Base-by-base conservation (phyloP, 495 filamentous ascomycete genomes). In the Aspergillus ostianus region DNA sequence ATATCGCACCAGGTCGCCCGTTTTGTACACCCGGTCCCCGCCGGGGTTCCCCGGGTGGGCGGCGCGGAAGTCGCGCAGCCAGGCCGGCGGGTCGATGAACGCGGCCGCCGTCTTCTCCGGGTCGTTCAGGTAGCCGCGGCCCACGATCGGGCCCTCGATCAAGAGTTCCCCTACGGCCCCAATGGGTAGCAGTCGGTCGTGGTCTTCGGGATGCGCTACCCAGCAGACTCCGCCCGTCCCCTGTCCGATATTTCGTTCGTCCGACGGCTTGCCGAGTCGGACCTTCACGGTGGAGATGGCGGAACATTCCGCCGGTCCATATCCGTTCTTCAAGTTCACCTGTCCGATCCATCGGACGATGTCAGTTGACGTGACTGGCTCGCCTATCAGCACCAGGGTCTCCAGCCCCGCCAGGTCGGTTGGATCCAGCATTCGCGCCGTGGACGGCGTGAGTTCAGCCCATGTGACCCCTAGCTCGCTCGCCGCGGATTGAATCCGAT, bases 101-200 rank as follows among this genome's bases (percentile, higher is more conserved):
- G 30, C 7, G 7, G 19, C 26, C 7, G 32, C 19, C 2, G 48
- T 53, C 18, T 30, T 26, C 12, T 20, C 44, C 2, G 47, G 44
- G 0, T 72, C 62, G 12, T 81, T 75, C 10, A 84, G 68, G 56
- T 86, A 86, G 0, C 79, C 77, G 0, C 71, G 62, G 0, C 71
- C 81, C 1, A 84, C 69, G 77, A 71, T 2, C 77, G 79, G 0
- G 81, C 83, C 50, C 66, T 81, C 76, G 36, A 87, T 68, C 17
- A 81, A 53, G 30, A 86, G 68, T 62, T 87, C 84, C 10, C 84
- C 84, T 3, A 81, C 67, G 2, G 70, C 65, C 4, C 84, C 84
- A 36, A 85, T 61, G 0, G 81, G 80, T 13, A 77, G 63, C 3
- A 87, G 71, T 41, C 80, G 57, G 45, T 80, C 73, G 57, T 82